These are phyloP conservation scores for Aspergillus pseudoglaucus DNA, from an alignment of 2,329 filamentous ascomycete genomes.

Conservation along the genomic window DNA sequence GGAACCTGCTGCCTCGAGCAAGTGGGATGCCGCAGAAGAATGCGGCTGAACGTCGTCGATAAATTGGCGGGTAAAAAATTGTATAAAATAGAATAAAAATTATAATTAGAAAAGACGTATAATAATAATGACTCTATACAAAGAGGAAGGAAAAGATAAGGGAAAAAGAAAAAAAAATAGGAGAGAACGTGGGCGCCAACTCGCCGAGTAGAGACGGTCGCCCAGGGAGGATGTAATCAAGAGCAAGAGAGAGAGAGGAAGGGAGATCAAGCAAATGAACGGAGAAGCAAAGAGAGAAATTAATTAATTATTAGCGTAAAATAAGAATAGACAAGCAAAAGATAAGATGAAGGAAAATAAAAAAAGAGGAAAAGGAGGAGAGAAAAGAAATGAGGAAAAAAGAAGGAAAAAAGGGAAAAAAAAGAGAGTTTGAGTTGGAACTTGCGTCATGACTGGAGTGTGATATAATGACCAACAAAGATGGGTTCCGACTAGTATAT, in stretches of 20 bases:
- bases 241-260: background rate
- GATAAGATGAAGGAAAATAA: background rate
- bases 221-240: background rate
- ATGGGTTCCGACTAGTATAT: too few species aligned
- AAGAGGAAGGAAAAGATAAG: background rate
- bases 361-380: background rate
- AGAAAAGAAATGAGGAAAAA: background rate
- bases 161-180: constrained; percentile 1
- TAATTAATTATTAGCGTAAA: too few species aligned
- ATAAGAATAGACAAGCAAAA: background rate
- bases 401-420: background rate
- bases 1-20: background rate
- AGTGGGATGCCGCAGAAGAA: background rate
- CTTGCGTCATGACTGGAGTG: background rate
- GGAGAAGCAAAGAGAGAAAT: background rate
- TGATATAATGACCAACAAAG: too few species aligned
- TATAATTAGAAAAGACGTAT: background rate
- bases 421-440: background rate
- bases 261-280: background rate
- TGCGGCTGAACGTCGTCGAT: background rate
- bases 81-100: background rate
- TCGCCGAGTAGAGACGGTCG: too few species aligned
- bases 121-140: background rate
- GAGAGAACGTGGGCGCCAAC: background rate
- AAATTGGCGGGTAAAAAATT: background rate